phyloP scores from a whole-genome alignment of 108 stramenopile genomes.

The Aurantiochytrium sp. region DNA sequence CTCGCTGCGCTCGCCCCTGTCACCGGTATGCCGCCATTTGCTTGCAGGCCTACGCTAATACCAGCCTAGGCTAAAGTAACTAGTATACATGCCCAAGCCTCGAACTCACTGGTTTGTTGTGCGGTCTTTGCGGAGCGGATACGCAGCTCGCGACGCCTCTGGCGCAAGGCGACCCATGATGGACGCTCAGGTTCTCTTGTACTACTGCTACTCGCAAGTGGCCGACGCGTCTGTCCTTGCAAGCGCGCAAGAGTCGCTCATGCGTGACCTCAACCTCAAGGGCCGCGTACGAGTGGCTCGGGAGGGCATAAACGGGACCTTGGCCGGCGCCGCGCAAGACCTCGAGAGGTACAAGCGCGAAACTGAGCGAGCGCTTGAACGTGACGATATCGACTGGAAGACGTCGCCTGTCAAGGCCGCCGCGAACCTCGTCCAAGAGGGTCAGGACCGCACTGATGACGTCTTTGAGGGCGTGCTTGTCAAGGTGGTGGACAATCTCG shows the following conservation, averaged over 20 bases:
- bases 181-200: not conserved
- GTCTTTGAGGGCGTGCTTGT: not conserved
- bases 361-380: not conserved
- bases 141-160: no score
- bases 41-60: no score
- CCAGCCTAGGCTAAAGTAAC: no score
- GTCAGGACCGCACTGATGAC: not conserved
- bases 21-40: no score
- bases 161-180: no score
- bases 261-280: not conserved
- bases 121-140: no score
- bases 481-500: not conserved
- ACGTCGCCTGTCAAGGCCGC: not conserved
- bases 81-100: no score
- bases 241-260: not conserved
- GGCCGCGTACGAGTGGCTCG: not conserved
- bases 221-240: not conserved
- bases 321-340: not conserved
- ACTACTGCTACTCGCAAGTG: not conserved
- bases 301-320: slow-evolving; percentile 2
- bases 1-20: no score
- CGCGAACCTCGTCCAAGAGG: not conserved
- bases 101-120: no score
- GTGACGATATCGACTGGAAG: not conserved
- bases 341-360: not conserved